phyloP scores from a whole-genome alignment of 768 basidiomycete genomes.

The Xerocomellus amylosporus region DNA sequence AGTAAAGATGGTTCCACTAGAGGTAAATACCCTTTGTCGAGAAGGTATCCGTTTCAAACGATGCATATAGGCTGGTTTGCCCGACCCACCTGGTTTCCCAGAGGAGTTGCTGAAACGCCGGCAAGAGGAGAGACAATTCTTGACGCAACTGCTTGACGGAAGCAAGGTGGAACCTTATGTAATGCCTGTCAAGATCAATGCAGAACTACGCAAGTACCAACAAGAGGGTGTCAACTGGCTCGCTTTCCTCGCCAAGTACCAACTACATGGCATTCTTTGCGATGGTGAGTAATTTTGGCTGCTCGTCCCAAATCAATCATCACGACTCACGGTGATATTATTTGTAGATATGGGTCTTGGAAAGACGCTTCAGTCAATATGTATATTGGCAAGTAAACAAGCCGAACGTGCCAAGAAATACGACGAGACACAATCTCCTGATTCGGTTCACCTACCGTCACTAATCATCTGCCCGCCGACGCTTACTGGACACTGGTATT shows the following conservation, averaged over 20 bases:
- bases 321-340: neutral
- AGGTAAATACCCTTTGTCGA: conserved; percentile 48
- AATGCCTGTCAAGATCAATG: conserved; percentile 85
- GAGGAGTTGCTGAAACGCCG: conserved; percentile 82
- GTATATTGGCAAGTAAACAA: conserved; percentile 93
- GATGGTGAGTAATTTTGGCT: conserved; percentile 60
- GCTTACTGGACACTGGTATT: conserved; percentile 98
- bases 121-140: conserved; percentile 84
- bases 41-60: neutral
- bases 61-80: conserved; percentile 77
- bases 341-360: conserved; percentile 94
- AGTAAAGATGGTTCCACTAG: conserved; percentile 97
- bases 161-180: conserved; percentile 89
- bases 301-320: conserved; percentile 14
- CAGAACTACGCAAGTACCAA: conserved; percentile 95
- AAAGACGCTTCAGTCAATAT: conserved; percentile 96
- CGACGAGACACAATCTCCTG: conserved; percentile 63
- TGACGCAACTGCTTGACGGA: conserved; percentile 92
- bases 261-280: conserved; percentile 95
- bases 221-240: conserved; percentile 99
- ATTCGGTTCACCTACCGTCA: conserved; percentile 85
- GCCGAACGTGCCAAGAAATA: conserved; percentile 75
- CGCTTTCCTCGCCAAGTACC: conserved; percentile 96
- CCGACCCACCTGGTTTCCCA: conserved; percentile 92
- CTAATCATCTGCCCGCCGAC: conserved; percentile 97